phyloP scores from a whole-genome alignment of 192 early-diverging fungal genomes.

The Coemansia sp. region DNA sequence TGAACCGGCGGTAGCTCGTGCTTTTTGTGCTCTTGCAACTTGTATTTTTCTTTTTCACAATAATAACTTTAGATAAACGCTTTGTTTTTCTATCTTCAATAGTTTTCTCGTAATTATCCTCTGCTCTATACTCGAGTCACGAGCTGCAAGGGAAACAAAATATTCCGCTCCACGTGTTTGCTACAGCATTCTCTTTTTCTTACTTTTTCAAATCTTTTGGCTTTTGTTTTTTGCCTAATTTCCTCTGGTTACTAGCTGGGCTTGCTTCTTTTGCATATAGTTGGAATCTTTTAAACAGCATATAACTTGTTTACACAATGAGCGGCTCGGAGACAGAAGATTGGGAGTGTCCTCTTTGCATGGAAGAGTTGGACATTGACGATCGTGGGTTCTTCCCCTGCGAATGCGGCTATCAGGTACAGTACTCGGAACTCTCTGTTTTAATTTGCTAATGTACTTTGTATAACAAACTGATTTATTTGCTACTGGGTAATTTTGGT shows the following conservation, averaged over 20 bases:
- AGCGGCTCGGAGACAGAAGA: constrained; percentile 78
- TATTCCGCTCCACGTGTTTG: neutral
- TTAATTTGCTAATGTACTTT: too few species aligned
- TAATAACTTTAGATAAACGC: neutral
- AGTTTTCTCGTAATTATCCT: neutral
- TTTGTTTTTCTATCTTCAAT: neutral
- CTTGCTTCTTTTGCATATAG: constrained; percentile 12
- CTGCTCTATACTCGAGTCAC: neutral
- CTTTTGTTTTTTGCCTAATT: constrained; percentile 7
- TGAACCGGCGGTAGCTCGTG: neutral
- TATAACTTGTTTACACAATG: constrained; percentile 23
- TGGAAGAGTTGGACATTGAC: constrained; percentile 97
- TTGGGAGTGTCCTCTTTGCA: constrained; percentile 95
- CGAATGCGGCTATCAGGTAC: constrained; percentile 96
- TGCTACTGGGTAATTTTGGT: too few species aligned
- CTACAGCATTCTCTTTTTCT: too few species aligned
- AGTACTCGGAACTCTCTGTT: neutral
- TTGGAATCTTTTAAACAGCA: too few species aligned
- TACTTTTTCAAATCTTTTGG: neutral
- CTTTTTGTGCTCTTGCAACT: neutral
- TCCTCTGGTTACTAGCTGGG: constrained; percentile 1
- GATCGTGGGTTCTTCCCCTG: constrained; percentile 97
- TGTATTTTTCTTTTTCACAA: neutral
- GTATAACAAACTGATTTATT: too few species aligned
- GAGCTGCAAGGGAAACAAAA: neutral